phyloP scores from a whole-genome alignment of 345 rosid genomes.

The Clausena lansium region DNA sequence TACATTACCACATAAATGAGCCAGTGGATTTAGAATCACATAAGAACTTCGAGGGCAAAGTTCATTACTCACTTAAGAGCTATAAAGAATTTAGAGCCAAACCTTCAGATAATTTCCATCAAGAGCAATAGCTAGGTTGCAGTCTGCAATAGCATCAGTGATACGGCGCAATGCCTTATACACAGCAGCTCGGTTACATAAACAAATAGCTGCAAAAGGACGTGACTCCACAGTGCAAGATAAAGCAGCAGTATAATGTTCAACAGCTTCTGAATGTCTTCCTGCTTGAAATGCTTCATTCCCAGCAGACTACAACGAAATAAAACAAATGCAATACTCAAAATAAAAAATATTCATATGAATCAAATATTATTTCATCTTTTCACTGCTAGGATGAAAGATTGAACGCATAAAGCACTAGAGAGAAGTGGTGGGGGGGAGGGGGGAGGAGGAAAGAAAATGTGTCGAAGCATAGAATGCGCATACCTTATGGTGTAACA shows the following conservation, averaged over 20 bases:
- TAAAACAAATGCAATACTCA: not conserved
- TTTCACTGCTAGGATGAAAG: not conserved
- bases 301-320: slow-evolving; percentile 65
- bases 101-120: slow-evolving; percentile 89
- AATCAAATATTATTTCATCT: not conserved
- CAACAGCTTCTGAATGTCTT: slow-evolving; percentile 83
- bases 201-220: slow-evolving; percentile 90
- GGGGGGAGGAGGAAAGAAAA: not conserved
- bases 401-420: not conserved
- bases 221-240: slow-evolving; percentile 78
- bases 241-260: slow-evolving; percentile 82
- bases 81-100: slow-evolving; percentile 12
- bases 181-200: slow-evolving; percentile 97
- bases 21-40: not conserved
- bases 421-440: no score
- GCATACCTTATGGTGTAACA: slow-evolving; percentile 75
- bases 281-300: slow-evolving; percentile 94
- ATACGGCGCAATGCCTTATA: slow-evolving; percentile 77
- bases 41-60: not conserved
- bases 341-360: not conserved
- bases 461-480: not conserved
- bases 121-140: slow-evolving; percentile 95
- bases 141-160: slow-evolving; percentile 91
- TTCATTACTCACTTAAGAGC: not conserved
- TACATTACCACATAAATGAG: not conserved